Percentiles rank a stretch among this genome's conserved stretches.
Evolutionary conservation across 306 rosid genomes (phyloP).

Genomic region (Cucumis cinereus): DNA sequence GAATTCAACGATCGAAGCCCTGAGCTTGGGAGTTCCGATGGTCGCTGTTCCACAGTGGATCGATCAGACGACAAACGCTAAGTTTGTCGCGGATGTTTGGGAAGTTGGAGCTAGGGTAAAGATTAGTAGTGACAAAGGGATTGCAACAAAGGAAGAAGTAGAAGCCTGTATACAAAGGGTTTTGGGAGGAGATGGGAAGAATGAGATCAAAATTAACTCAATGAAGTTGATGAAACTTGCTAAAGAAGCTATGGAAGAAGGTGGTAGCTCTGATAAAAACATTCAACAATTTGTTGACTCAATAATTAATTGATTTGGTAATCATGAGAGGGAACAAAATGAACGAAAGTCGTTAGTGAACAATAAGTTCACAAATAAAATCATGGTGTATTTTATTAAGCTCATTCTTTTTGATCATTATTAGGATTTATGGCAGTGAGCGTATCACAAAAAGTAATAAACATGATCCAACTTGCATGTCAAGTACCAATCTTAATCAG

Average conservation of each 20-base stretch:
- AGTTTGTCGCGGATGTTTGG: constrained; percentile 5
- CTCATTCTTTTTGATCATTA: too few species aligned
- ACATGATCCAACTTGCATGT: too few species aligned
- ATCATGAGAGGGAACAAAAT: too few species aligned
- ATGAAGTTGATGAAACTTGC: neutral
- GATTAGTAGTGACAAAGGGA: neutral
- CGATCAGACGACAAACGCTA: constrained; percentile 8
- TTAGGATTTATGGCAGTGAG: too few species aligned
- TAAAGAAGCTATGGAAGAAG: neutral
- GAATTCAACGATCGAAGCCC: neutral
- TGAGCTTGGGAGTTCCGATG: constrained; percentile 1
- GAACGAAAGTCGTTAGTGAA: too few species aligned
- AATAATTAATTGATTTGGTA: too few species aligned
- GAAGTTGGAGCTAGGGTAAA: neutral
- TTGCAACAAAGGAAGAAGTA: neutral
- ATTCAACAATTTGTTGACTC: neutral
- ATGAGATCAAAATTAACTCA: neutral
- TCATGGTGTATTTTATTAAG: too few species aligned
- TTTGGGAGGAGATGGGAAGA: neutral
- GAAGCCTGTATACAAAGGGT: neutral
- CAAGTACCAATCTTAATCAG: too few species aligned
- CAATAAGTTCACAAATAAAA: too few species aligned
- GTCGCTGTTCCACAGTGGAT: neutral
- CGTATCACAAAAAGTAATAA: too few species aligned
- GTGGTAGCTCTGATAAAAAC: constrained; percentile 1